Base-by-base conservation (phyloP, 176 grass and related monocot species). In the Eleusine coracana region DNA sequence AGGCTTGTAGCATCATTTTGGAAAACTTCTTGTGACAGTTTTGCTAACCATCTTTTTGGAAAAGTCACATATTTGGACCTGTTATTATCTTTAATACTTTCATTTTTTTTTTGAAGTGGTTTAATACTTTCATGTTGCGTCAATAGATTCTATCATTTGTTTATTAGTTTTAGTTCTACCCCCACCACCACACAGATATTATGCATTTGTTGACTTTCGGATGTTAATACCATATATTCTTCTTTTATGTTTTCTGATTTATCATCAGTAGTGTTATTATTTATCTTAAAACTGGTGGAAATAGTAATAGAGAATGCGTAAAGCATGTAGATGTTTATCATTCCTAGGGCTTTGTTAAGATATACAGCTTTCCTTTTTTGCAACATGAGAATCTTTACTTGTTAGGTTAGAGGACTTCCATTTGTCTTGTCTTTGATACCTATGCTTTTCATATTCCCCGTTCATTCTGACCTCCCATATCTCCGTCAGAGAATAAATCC, bases 401-500 rank as follows among this genome's bases (percentile, higher is more conserved):
- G 55, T 61, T 79, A 63, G 75, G 46, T 61, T 79, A 69, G 69
- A 82, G 36, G 39, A 87, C 63, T 76, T 75, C 68, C 85, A 90
- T 65, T 74, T 90, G 65, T 54, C 74, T 52, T 62, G 28, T 70
- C 14, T 87, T 87, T 83, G 70, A 87, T 87, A 48, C 75, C 79
- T 64, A 27, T 63, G 74, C 84, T 65, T 87, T 90, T 60, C 80
- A 83, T 63, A 80, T 80, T 74, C 78, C 86, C 83, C 68, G 68
- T 75, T 75, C 69, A 58, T 38, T 64, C 0, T 5, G 36, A 63
- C 75, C 80, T 79, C 76, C 70, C 75, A 70, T 75, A 56, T 80
- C 75, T 44, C 69, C 76, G 83, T 90, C 70, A 28, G 70, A 83
- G 84, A 87, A 87, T 87, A 87, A 74, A 75, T 87, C 10, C 75